Evolutionary conservation across 1,284 basidiomycete genomes (phyloP).

Genomic region (Hortiboletus rubellus): DNA sequence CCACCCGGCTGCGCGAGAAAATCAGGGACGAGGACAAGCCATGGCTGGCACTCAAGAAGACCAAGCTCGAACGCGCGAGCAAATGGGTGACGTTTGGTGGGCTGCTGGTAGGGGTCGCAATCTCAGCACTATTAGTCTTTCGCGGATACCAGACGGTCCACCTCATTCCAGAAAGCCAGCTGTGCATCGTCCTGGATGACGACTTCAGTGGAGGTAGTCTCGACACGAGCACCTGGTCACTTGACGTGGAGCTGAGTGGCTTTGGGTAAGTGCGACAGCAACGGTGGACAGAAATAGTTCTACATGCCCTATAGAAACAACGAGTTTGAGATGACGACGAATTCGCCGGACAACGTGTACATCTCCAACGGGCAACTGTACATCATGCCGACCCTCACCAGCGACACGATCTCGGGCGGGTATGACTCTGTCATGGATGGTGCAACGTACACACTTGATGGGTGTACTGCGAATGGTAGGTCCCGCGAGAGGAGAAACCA

Average conservation of each 20-base stretch:
- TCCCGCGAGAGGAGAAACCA: not conserved
- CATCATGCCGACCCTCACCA: constrained; percentile 80
- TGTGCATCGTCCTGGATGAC: constrained; percentile 72
- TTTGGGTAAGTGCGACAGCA: constrained; percentile 53
- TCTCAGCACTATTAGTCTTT: constrained; percentile 41
- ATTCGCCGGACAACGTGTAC: constrained; percentile 64
- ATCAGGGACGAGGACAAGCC: constrained; percentile 54
- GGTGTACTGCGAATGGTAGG: constrained; percentile 53
- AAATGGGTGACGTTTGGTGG: constrained; percentile 47
- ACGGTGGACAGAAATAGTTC: not conserved
- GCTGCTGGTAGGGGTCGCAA: constrained; percentile 43
- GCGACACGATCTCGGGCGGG: constrained; percentile 55
- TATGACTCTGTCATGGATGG: constrained; percentile 58
- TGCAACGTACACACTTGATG: constrained; percentile 63
- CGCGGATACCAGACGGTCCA: constrained; percentile 36
- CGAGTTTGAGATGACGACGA: constrained; percentile 81
- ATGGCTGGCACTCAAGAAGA: constrained; percentile 42
- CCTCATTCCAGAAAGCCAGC: constrained; percentile 41
- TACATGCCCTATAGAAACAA: constrained; percentile 51
- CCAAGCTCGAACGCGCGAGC: constrained; percentile 35
- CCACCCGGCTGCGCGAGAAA: constrained; percentile 48
- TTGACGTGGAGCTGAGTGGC: constrained; percentile 73
- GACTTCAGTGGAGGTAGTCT: constrained; percentile 55
- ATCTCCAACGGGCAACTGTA: constrained; percentile 69
- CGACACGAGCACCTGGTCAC: constrained; percentile 56